Conservation (phyloP, 2,329 filamentous ascomycete genomes). For the Akanthomyces uredinophilus region DNA sequence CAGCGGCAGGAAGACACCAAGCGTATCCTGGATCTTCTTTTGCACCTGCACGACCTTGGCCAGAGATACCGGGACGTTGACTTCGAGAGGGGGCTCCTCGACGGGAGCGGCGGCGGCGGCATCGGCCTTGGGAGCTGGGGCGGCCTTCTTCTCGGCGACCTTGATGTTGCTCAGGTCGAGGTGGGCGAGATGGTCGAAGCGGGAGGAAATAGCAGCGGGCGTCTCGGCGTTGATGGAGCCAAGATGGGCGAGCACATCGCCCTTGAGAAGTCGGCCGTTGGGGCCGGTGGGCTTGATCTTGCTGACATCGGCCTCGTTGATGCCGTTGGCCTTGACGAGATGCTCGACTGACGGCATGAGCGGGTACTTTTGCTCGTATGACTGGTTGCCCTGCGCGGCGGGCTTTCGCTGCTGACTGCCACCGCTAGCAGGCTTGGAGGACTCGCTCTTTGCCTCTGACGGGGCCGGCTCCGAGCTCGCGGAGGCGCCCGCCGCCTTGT, state of each 20-base stretch:
- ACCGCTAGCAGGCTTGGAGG: constrained; percentile 25
- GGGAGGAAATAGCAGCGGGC: constrained; percentile 64
- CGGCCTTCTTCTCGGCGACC: constrained; percentile 53
- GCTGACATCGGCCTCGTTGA: constrained; percentile 69
- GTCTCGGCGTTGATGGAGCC: constrained; percentile 70
- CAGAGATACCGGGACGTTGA: constrained; percentile 74
- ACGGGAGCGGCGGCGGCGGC: constrained; percentile 37
- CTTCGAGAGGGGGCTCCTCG: constrained; percentile 43
- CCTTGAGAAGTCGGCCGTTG: constrained; percentile 84
- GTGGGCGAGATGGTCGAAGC: constrained; percentile 70
- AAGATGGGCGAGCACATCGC: constrained; percentile 86
- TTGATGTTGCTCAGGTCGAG: constrained; percentile 96
- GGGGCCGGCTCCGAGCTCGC: constrained; percentile 17
- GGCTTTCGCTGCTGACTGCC: constrained; percentile 29
- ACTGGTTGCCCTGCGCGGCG: constrained; percentile 38
- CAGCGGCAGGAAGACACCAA: constrained; percentile 77
- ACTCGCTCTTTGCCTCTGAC: constrained; percentile 23
- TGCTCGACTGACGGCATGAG: constrained; percentile 79
- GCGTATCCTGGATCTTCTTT: constrained; percentile 68
- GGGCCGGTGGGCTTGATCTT: constrained; percentile 87
- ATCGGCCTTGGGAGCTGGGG: constrained; percentile 33
- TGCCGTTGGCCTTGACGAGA: constrained; percentile 71
- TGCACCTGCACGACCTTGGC: constrained; percentile 74
- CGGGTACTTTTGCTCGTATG: constrained; percentile 63
- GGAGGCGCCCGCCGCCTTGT: constrained; percentile 30